Percentiles rank a stretch among this genome's conserved stretches.
phyloP scores from a whole-genome alignment of 345 rosid genomes.

The Mangifera indica region DNA sequence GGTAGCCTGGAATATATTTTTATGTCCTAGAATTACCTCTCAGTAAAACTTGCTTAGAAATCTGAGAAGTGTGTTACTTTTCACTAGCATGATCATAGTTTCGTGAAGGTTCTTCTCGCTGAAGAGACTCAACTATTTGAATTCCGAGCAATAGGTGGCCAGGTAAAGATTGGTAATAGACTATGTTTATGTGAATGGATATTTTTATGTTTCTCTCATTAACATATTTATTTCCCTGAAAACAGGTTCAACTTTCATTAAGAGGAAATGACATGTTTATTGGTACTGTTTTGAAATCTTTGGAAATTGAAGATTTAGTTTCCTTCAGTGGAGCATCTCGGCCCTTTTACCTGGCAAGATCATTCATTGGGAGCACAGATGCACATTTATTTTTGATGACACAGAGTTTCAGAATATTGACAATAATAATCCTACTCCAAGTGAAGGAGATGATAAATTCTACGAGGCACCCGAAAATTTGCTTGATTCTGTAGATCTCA shows the following conservation, averaged over 20 bases:
- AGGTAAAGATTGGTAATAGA: constrained; percentile 46
- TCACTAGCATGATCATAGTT: constrained; percentile 56
- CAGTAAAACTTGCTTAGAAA: constrained; percentile 23
- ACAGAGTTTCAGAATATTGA: constrained; percentile 36
- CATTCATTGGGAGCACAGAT: constrained; percentile 63
- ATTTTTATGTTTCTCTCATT: constrained; percentile 22
- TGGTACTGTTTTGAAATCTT: constrained; percentile 79
- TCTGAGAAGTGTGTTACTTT: constrained; percentile 31
- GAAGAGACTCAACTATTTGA: constrained; percentile 69
- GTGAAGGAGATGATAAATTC: constrained; percentile 87
- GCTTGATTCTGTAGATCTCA: constrained; percentile 51
- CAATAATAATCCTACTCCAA: constrained; percentile 36
- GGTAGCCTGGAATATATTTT: constrained; percentile 38
- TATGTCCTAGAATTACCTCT: constrained; percentile 20
- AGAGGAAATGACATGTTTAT: constrained; percentile 77
- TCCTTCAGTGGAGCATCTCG: constrained; percentile 42
- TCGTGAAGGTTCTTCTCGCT: constrained; percentile 71
- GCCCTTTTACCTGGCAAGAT: constrained; percentile 81
- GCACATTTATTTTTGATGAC: constrained; percentile 41
- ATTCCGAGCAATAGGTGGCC: constrained; percentile 94
- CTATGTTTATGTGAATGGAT: constrained; percentile 12
- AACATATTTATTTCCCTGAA: constrained; percentile 21
- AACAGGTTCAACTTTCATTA: constrained; percentile 84
- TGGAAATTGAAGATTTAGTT: constrained; percentile 96
- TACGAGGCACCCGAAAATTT: constrained; percentile 90